A percentile compares a stretch with the other conserved stretches of the same genome.
phyloP scores from a whole-genome alignment of 805 yeast species.

The Kregervanrija delftensis region DNA sequence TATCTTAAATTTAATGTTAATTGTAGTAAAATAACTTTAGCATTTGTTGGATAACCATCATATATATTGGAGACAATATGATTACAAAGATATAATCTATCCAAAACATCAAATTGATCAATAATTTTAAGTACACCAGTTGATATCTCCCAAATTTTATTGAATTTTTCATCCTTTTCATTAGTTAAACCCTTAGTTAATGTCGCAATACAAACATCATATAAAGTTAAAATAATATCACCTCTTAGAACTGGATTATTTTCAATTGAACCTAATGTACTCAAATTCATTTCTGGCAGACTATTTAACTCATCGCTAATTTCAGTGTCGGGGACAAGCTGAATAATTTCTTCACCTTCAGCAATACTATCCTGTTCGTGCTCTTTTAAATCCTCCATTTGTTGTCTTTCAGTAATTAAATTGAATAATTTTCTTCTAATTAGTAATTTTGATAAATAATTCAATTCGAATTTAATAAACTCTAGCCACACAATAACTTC shows the following conservation, averaged over 20 bases:
- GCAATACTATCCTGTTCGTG: slow-evolving; percentile 30
- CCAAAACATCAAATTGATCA: slow-evolving; percentile 62
- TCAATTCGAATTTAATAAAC: slow-evolving; percentile 82
- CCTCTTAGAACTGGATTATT: slow-evolving; percentile 75
- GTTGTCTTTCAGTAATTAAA: slow-evolving; percentile 67
- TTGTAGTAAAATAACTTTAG: slow-evolving; percentile 41
- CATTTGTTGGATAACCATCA: slow-evolving; percentile 31
- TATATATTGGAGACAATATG: slow-evolving; percentile 57
- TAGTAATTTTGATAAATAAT: slow-evolving; percentile 75
- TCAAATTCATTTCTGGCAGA: slow-evolving; percentile 82
- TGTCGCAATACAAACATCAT: slow-evolving; percentile 57
- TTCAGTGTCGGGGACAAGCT: slow-evolving; percentile 31
- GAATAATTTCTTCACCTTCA: slow-evolving; percentile 17
- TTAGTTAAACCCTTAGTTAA: slow-evolving; percentile 25
- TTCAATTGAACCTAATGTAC: slow-evolving; percentile 79
- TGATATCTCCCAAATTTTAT: slow-evolving; percentile 34
- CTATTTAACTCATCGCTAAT: slow-evolving; percentile 55
- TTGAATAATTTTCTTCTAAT: slow-evolving; percentile 81
- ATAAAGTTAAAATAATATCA: slow-evolving; percentile 62
- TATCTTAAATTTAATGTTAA: slow-evolving; percentile 64
- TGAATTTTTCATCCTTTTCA: slow-evolving; percentile 25
- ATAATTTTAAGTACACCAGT: slow-evolving; percentile 46
- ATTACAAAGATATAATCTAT: slow-evolving; percentile 57
- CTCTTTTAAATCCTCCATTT: slow-evolving; percentile 37
- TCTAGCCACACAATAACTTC: slow-evolving; percentile 70